Evolutionary conservation across 2,329 filamentous ascomycete genomes (phyloP).

Genomic region (Aspergillus sp.): DNA sequence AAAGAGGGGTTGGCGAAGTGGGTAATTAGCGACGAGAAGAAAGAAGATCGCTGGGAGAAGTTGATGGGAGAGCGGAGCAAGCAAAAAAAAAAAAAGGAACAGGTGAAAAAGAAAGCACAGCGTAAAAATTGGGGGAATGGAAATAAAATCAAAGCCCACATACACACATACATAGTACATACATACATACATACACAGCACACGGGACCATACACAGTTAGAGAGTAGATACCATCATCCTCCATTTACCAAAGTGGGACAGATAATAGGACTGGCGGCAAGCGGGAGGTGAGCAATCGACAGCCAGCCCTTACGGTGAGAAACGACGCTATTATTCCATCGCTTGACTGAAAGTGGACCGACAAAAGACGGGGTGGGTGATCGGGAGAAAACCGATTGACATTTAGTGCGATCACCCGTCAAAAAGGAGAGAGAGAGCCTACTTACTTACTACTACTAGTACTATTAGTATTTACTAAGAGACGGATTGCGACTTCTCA

Average conservation of each 20-base stretch:
- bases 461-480: not conserved
- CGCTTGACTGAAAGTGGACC: constrained; percentile 20
- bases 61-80: not conserved
- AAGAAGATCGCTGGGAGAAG: not conserved
- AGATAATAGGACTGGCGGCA: constrained; percentile 12
- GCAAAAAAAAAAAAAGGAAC: not conserved
- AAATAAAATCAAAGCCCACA: not conserved
- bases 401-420: constrained; percentile 17
- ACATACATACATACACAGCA: not conserved
- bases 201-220: not conserved
- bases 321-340: constrained; percentile 17
- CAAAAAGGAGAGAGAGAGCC: constrained; percentile 12
- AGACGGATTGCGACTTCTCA: not conserved
- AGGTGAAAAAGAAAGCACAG: not conserved
- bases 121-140: not conserved
- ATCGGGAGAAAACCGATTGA: constrained; percentile 23
- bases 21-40: not conserved
- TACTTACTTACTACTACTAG: not conserved
- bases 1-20: not conserved
- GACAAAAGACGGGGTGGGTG: constrained; percentile 18
- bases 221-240: not conserved
- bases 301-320: constrained; percentile 17
- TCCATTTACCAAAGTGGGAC: constrained; percentile 16
- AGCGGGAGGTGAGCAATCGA: constrained; percentile 23
- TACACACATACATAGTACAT: not conserved